phyloP scores from a whole-genome alignment of 257 asterid species.

The Penstemon barbatus region DNA sequence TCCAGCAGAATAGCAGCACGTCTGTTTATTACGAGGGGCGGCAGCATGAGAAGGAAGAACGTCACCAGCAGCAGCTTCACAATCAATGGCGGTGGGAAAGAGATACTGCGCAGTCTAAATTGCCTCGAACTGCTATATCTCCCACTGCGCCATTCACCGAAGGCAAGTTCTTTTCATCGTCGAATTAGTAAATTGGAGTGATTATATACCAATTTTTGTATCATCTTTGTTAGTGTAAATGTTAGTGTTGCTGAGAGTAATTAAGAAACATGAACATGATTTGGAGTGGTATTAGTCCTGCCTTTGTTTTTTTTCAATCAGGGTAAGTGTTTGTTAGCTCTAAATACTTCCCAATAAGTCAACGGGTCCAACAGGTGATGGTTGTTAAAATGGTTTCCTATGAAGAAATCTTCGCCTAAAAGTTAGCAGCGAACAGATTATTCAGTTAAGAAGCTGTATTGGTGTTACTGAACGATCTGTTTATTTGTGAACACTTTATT shows the following conservation, averaged over 20 bases:
- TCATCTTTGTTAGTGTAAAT: conserved; percentile 2
- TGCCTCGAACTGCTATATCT: conserved; percentile 62
- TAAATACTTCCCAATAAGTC: too few species aligned
- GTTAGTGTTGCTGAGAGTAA: not conserved
- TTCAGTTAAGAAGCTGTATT: too few species aligned
- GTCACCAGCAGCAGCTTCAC: conserved; percentile 35
- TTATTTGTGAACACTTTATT: too few species aligned
- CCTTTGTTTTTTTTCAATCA: not conserved
- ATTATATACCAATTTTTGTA: not conserved
- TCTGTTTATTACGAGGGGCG: conserved; percentile 41
- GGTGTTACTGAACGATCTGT: too few species aligned
- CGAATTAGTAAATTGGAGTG: not conserved
- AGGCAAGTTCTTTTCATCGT: conserved; percentile 34
- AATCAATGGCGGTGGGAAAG: conserved; percentile 80
- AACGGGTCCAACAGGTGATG: too few species aligned
- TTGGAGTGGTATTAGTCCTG: not conserved
- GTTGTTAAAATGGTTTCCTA: too few species aligned
- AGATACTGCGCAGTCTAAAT: conserved; percentile 46
- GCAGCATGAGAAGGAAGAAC: conserved; percentile 45
- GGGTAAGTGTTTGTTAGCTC: not conserved
- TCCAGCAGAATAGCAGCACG: conserved; percentile 47
- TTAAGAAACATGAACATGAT: not conserved
- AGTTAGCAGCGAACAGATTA: too few species aligned
- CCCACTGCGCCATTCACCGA: conserved; percentile 59
- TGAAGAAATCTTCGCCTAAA: too few species aligned